Evolutionary conservation across 345 rosid species (phyloP).

Genomic region (Anacardium occidentale): DNA sequence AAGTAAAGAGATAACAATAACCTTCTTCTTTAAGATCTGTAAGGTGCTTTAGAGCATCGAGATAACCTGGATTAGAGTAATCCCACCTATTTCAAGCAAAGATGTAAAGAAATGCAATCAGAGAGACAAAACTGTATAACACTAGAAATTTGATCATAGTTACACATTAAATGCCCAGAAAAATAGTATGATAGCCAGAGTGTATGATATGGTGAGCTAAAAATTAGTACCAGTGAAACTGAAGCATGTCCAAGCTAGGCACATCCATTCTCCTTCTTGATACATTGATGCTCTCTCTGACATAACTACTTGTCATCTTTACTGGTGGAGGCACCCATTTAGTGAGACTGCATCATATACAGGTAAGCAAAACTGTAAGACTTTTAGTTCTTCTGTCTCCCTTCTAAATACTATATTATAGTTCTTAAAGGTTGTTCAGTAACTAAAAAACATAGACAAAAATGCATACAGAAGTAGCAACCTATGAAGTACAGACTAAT

Average conservation of each 20-base stretch:
- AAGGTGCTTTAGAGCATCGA: constrained; percentile 83
- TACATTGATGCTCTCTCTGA: constrained; percentile 62
- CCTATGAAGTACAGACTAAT: neutral
- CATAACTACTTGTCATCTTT: constrained; percentile 84
- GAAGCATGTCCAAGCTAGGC: constrained; percentile 93
- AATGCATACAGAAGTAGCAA: neutral
- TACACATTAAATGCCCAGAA: neutral
- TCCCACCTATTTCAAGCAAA: constrained; percentile 69
- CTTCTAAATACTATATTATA: neutral
- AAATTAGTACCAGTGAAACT: constrained; percentile 74
- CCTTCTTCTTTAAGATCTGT: constrained; percentile 93
- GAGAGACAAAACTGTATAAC: neutral
- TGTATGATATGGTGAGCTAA: neutral
- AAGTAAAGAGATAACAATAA: constrained; percentile 20
- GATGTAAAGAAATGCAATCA: neutral
- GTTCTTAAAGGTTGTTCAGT: neutral
- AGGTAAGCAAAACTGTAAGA: constrained; percentile 12
- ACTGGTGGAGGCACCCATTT: constrained; percentile 98
- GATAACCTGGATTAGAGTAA: constrained; percentile 81
- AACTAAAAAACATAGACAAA: neutral
- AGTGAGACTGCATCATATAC: constrained; percentile 63
- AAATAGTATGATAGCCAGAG: neutral
- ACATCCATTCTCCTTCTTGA: constrained; percentile 95
- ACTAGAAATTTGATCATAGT: neutral
- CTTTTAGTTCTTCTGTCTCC: neutral